Conservation (phyloP, 140 eudicot species). For the Stevia rebaudiana region DNA sequence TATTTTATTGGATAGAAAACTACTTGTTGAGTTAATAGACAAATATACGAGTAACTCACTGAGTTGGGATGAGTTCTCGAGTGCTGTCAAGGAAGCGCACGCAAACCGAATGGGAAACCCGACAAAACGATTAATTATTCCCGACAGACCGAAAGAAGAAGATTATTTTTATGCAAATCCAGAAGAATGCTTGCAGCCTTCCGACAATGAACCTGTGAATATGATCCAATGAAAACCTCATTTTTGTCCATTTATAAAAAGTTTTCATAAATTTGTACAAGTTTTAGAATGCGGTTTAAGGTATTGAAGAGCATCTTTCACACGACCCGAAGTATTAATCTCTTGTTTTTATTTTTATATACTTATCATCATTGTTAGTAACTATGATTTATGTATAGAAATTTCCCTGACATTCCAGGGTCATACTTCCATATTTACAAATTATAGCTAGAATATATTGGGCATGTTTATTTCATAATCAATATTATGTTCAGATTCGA, state of each 20-base stretch:
- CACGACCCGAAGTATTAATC: conserved; percentile 13
- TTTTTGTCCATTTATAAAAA: conserved; percentile 9
- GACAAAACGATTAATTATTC: conserved; percentile 59
- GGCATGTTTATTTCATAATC: too few relatives aligned
- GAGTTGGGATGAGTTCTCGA: conserved; percentile 79
- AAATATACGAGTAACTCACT: conserved; percentile 50
- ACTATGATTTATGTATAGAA: conserved; percentile 61
- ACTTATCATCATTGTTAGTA: conserved; percentile 16
- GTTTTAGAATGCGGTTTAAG: background rate
- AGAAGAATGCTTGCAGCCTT: conserved; percentile 64
- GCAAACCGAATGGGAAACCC: conserved; percentile 77
- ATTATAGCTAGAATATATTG: too few relatives aligned
- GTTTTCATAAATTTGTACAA: background rate
- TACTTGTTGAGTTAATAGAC: conserved; percentile 76
- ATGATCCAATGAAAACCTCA: conserved; percentile 27
- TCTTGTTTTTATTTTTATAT: conserved; percentile 2
- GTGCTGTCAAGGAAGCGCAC: conserved; percentile 68
- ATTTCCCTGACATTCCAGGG: conserved; percentile 56
- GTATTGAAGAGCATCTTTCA: conserved; percentile 12
- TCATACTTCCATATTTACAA: conserved; percentile 17
- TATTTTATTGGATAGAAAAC: conserved; percentile 64
- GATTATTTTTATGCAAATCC: conserved; percentile 92
- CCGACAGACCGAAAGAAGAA: conserved; percentile 90
- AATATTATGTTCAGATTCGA: too few relatives aligned
- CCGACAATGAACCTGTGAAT: conserved; percentile 43